Base-by-base conservation (phyloP, 176 grass and related monocot species). In the Lolium rigidum region DNA sequence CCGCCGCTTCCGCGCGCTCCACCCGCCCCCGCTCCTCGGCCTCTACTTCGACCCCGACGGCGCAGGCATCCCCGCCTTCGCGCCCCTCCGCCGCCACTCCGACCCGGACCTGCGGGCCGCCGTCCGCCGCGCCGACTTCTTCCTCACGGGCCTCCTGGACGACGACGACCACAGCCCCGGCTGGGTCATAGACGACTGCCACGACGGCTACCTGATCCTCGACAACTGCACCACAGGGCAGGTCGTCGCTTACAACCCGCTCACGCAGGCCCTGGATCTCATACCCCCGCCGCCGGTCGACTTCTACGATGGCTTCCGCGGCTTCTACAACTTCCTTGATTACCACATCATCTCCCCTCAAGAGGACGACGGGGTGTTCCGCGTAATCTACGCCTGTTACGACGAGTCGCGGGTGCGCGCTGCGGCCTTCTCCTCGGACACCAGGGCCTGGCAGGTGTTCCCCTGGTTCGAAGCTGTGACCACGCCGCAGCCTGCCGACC, bases 181-280 rank as follows among this genome's bases (percentile, higher is more conserved):
- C 49, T 82, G 64, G 67, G 4, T 9, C 9, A 31, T 83, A 15
- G 6, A 0, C n/a, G 52, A 72, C 0, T 73, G 81, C 81, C 38
- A 21, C 21, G 21, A 41, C 21, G 81, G 81, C 38, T 14, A 7
- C 38, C 35, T 74, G 2, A 38, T 83, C 68, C 68, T 73, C 68
- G 3, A 4, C 15, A 60, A 61, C 67, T 5, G 38, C 15, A 14
- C 0, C 6, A 52, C 64, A 10, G 1, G 0, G 18, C 28, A 56
- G 64, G 20, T 70, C 10, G 80, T 49, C 28, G 64, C 12, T 31
- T 82, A 82, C 80, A 56, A 41, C 26, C 80, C 80, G 11, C 48
- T 70, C 28, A 82, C 49, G 0, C 28, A 48, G 11, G 80, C 64
- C 6, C 31, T 82, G 48, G 10, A 82, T 70, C 80, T 82, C 64